Base-by-base conservation (phyloP, 202 grass and related monocot species). In the Musa balbisiana region DNA sequence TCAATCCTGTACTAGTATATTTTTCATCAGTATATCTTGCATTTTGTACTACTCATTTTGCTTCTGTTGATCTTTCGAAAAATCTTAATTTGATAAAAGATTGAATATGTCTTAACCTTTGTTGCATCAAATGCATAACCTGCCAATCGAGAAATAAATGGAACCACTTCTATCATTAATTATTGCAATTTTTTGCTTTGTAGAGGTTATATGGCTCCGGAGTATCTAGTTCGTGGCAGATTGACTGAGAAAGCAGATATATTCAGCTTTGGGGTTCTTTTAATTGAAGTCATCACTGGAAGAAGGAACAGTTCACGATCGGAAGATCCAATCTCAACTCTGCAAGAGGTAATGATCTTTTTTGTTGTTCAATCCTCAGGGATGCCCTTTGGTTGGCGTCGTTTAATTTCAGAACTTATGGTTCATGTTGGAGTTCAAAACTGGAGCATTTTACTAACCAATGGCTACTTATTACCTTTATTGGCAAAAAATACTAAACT, bases 161-260 rank as follows among this genome's bases (percentile, higher is more conserved):
- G 13, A 76, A 22, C 10, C 15, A 6, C 24, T 33, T 24, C 8
- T 76, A 10, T 11, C 49, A 26, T 51, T 51, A n/a, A 12, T 23
- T 71, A 3, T 43, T 49, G 65, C 9, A 49, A 11, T 49, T 29
- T 26, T 52, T 59, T 29, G 52, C 67, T 50, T 9, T 60, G 12
- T 68, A 97, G 94, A 73, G 90, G 93, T 75, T 97, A 97, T 43
- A 97, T 97, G 90, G 93, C 93, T 58, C 93, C 93, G 0, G 93
- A 97, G 56, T 97, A 93, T 79, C 91, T 97, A n/a, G 81, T 93
- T 69, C 94, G 91, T 8, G 94, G 94, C 80, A 86, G 93, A 55
- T 64, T 97, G 59, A 91, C 94, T 3, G 90, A 97, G 82, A 97
- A 89, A 72, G 94, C 90, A 0, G 94, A 97, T 58, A 83, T 97